Base-by-base conservation (phyloP, 768 basidiomycete species). In the Lactarius pseudohatsudake region DNA sequence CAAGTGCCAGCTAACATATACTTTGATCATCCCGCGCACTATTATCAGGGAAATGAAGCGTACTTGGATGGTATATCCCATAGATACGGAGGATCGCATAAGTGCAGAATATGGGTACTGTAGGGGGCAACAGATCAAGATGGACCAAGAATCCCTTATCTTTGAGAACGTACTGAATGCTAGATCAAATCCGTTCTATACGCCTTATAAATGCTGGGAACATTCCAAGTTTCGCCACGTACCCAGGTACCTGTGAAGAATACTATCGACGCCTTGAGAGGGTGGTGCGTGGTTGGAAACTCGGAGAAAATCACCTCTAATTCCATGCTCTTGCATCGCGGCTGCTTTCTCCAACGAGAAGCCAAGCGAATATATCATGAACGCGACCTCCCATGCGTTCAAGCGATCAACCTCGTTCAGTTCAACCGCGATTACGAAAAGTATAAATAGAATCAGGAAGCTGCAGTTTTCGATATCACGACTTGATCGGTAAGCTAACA, bases 321-420 rank as follows among this genome's bases (percentile, higher is more conserved):
- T 87, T 4, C 95, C 96, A 74, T 94, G 94, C 75, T 98, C 95
- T 74, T 97, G 92, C 88, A 96, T 94, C 4, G 94, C 90, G 26
- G 96, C 96, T 10, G 96, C 79, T 75, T 94, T 96, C 74, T 98
- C 96, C 22, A 98, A 81, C 0, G 92, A 85, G 75, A 97, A 98
- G 0, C 95, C 95, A 71, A 88, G 77, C 1, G 85, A 81, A 73
- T 89, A 91, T 4, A 87, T 60, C 86, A 97, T 94, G 75, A 98
- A 98, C 1, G 84, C 57, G 1, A 82, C 71, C 74, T 98, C 96
- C 4, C 85, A 75, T 1, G 72, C 64, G 73, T 94, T 95, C 69
- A 98, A 76, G 36, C 65, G 76, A 55, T 88, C 79, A 26, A 80
- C 76, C 59, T 88, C 81, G 69, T 85, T 86, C 67, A 85, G 83